Percentiles rank a stretch among this genome's conserved stretches.
Evolutionary conservation across 805 yeast genomes (phyloP).

Genomic region (Metschnikowia cubensis): DNA sequence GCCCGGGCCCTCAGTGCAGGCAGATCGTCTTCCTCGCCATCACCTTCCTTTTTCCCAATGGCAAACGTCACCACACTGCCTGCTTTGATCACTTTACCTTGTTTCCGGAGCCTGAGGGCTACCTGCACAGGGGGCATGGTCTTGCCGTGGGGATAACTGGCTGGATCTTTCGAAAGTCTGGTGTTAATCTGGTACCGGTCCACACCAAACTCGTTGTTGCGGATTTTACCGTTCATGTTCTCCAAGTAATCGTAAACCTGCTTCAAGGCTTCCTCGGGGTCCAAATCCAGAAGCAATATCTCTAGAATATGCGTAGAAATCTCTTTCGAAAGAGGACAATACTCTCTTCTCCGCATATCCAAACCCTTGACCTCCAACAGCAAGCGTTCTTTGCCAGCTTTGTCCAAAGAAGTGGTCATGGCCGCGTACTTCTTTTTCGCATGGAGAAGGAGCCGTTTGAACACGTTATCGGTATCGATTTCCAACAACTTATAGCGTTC

Average conservation of each 20-base stretch:
- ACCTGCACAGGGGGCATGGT: constrained; percentile 83
- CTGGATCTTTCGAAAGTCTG: constrained; percentile 85
- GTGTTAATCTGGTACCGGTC: constrained; percentile 78
- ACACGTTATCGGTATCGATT: constrained; percentile 92
- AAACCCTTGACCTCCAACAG: constrained; percentile 88
- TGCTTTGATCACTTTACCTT: constrained; percentile 82
- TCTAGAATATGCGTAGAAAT: constrained; percentile 72
- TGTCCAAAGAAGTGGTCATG: constrained; percentile 53
- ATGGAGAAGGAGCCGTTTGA: constrained; percentile 76
- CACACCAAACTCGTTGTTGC: constrained; percentile 56
- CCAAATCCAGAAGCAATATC: constrained; percentile 65
- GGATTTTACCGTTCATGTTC: constrained; percentile 52
- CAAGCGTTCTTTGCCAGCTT: constrained; percentile 51
- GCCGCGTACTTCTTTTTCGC: constrained; percentile 99
- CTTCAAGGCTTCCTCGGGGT: constrained; percentile 69
- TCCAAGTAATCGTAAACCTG: constrained; percentile 72
- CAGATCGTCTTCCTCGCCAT: constrained; percentile 28
- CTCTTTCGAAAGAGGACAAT: constrained; percentile 87
- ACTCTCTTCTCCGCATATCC: constrained; percentile 96
- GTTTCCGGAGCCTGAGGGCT: constrained; percentile 73
- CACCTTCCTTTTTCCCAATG: constrained; percentile 44
- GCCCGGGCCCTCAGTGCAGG: constrained; percentile 85
- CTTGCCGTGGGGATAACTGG: constrained; percentile 74
- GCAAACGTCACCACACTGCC: constrained; percentile 89
- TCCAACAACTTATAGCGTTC: constrained; percentile 84